Base-by-base conservation (phyloP, 2,329 filamentous ascomycete genomes). In the Colletotrichum gigasporum region DNA sequence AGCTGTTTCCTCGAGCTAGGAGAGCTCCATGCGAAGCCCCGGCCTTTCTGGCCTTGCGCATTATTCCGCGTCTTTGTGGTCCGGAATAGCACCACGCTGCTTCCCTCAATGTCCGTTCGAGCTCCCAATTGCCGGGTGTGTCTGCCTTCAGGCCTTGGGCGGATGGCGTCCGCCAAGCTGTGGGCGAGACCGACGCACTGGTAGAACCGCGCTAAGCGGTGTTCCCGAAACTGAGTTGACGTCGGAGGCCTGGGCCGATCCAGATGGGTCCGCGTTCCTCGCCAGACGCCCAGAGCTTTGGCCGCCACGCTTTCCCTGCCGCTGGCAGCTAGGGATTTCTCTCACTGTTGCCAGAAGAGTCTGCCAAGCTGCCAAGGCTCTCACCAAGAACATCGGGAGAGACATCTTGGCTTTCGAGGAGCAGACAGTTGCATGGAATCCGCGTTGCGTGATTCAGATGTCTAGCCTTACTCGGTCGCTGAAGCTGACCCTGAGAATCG, bases 181-280 rank as follows among this genome's bases (percentile, higher is more conserved):
- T 37, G 6, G 22, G 28, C n/a, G 32, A 16, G 18, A 18, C 16
- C 39, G 26, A 16, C 24, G 26, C 28, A 26, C 32, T 34, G 55
- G 47, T 28, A 22, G 26, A 26, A 22, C 7, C 20, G 16, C 55
- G 20, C 47, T 34, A 50, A 34, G 18, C 34, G 47, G 47, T 35
- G 12, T 53, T 53, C 32, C 47, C 55, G 34, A 20, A 10, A n/a
- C 42, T 48, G 55, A 10, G 18, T 50, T 48, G 55, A 37, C 20
- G 26, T 60, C 18, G 26, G 34, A 22, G 47, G 26, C n/a, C 41
- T 64, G 16, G 37, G 30, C 24, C 26, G 22, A 48, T 53, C 47
- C 39, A 41, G 47, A 47, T 24, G 39, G 30, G 14, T 24, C 47
- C 47, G 30, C 35, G 34, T 45, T 42, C 26, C 20, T 53, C 26